Percentiles rank a stretch among this genome's conserved stretches.
phyloP scores from a whole-genome alignment of 495 filamentous ascomycete genomes.

The Neurospora sp. region DNA sequence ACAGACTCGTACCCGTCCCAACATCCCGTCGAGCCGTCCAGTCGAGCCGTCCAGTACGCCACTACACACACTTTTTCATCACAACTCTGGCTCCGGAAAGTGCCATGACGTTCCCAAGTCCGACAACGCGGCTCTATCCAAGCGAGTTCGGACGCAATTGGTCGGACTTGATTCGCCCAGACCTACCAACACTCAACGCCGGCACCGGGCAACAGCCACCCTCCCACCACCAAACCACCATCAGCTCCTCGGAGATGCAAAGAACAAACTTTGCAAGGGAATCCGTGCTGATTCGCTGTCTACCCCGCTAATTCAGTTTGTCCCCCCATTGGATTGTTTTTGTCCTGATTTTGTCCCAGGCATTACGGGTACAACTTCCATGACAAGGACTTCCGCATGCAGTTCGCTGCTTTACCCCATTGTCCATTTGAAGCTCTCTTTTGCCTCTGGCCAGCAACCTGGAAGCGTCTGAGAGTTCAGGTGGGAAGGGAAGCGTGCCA shows the following conservation, averaged over 20 bases:
- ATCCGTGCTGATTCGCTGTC: not conserved
- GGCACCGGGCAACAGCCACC: not conserved
- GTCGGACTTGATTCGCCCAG: not conserved
- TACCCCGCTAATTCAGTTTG: not conserved
- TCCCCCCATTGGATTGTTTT: not conserved
- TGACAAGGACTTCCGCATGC: not conserved
- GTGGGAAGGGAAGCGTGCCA: not conserved
- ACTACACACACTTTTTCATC: not conserved
- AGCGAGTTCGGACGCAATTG: not conserved
- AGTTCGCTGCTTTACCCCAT: not conserved
- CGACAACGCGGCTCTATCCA: not conserved
- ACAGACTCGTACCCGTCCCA: not conserved
- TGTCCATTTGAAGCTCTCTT: not conserved
- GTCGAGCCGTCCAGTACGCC: not conserved
- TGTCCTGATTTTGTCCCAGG: not conserved
- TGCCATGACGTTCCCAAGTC: not conserved
- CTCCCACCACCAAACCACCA: not conserved
- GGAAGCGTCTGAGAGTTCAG: not conserved
- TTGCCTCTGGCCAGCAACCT: not conserved
- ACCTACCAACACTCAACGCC: not conserved
- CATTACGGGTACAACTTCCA: not conserved
- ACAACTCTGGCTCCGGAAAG: not conserved
- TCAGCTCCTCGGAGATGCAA: constrained; percentile 28
- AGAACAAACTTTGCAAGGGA: constrained; percentile 3
- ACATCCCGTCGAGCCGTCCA: not conserved